Base-by-base conservation (phyloP, 2,329 filamentous ascomycete genomes). In the Aspergillus pseudoglaucus region DNA sequence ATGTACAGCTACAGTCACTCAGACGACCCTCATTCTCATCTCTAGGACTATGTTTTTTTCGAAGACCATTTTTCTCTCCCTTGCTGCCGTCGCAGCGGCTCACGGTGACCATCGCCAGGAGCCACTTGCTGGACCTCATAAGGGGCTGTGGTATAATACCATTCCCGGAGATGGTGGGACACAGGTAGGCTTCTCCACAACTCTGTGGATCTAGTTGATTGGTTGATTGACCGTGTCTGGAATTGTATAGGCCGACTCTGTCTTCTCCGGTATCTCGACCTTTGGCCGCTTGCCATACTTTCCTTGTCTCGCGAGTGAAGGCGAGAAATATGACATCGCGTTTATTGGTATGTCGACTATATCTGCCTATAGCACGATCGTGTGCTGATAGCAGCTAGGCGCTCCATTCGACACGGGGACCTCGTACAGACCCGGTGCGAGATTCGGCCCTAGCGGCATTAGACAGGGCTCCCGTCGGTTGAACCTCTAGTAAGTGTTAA, bases 371-470 rank as follows among this genome's bases (percentile, higher is more conserved):
- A 10, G 0, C 14, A 38, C 10, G 32, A 22, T 39, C 3, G 18
- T 18, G 17, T 37, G 33, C 25, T 30, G 5, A 30, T 37, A 6
- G 3, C 8, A 3, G 10, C n/a, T 53, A 87, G 84, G 85, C 39
- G 87, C 87, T 37, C 88, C 88, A 0, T 93, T 93, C 57, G 88
- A 94, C 64, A 91, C 88, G 1, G 87, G 87, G 45, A 93, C 87
- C 22, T 90, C 87, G 0, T 94, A 94, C 69, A 76, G 88, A 45
- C 88, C 88, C 3, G 88, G 88, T 55, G 88, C 88, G 50, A 81
- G 88, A 32, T 94, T 94, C 58, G 88, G 88, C 0, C 88, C 89
- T 8, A 88, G 84, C 27, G 88, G 88, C 42, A 91, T 93, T 59
- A 81, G 88, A 65, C 88, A 93, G 76, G 88, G 88, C 70, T 91